These are phyloP conservation scores for Chlorella vulgaris DNA, from an alignment of 139 green algal species.

Conservation along the genomic window DNA sequence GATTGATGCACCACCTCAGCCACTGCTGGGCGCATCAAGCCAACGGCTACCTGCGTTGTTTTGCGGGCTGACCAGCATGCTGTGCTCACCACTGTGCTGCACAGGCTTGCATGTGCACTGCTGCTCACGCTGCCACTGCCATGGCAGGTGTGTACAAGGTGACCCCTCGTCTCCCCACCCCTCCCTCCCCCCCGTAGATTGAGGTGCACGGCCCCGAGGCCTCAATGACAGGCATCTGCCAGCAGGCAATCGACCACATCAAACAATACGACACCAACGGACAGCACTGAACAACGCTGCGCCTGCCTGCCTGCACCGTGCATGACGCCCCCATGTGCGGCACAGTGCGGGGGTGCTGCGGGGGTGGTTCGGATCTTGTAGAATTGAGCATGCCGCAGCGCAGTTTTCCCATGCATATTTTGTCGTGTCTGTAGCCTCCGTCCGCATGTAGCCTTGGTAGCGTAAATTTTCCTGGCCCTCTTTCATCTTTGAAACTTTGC, in stretches of 20 bases:
- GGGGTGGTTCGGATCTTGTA: too few relatives aligned
- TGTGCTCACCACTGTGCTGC: background rate
- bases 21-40: background rate
- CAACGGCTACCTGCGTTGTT: background rate
- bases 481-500: too few relatives aligned
- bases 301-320: too few relatives aligned
- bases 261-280: slow-evolving; percentile 12
- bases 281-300: background rate
- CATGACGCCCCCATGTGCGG: too few relatives aligned
- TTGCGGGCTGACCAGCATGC: background rate
- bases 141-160: background rate
- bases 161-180: background rate
- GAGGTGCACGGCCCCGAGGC: slow-evolving; percentile 85
- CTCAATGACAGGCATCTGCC: slow-evolving; percentile 76
- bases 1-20: background rate
- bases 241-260: slow-evolving; percentile 80
- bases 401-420: too few relatives aligned
- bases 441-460: too few relatives aligned
- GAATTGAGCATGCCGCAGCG: too few relatives aligned
- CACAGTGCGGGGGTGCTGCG: too few relatives aligned
- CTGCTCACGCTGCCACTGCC: background rate
- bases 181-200: background rate
- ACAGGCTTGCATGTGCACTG: background rate
- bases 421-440: too few relatives aligned
- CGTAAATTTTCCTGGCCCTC: too few relatives aligned